Evolutionary conservation across 2,329 filamentous ascomycete species (phyloP), one percentile per base, ranked within the genome.

Genomic region (Penicillium sp.): DNA sequence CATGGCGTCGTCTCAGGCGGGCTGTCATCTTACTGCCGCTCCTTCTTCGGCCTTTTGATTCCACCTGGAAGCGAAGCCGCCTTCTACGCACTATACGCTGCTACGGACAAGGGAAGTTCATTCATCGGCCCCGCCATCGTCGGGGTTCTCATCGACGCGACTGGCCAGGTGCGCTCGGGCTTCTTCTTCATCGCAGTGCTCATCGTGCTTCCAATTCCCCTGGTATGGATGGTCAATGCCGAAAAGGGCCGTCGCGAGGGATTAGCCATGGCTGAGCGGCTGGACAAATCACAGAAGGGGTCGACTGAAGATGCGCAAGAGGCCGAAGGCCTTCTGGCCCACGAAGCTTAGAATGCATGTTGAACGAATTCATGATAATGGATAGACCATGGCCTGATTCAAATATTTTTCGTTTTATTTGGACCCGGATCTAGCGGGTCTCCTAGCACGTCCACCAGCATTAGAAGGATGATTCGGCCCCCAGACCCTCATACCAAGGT

Each of bases 1-100:
- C 95, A 95, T 66, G 91, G 91, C 0, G 81, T 95, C 33, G 89
- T 95, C 0, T 80, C 95, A 1, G 91, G 91, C 8, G 91, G 91
- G 0, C 72, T 96, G 35, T 86, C 86, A 52, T 86, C 85, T 13
- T 95, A 95, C 70, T 96, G 91, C 66, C 83, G 91, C 15, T 89
- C 87, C 37, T 76, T 96, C 2, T 96, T 87, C 63, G 89, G 89
- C 15, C 87, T 95, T 68, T 77, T 96, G 49, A 93, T 96, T 50
- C 91, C 91, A 0, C 88, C 89, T 0, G 91, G 91, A 3, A 91
- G 84, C 24, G 91, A 96, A 68, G 90, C 91, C 0, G 89, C 90
- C 0, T 96, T 96, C 66, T 96, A 93, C 66, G 91, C 91, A 0
- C 75, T 96, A 3, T 96, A 95, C 64, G 91, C 91, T 20, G 95